phyloP scores from a whole-genome alignment of 1,284 basidiomycete species.

The Fomitopsis schrenkii region DNA sequence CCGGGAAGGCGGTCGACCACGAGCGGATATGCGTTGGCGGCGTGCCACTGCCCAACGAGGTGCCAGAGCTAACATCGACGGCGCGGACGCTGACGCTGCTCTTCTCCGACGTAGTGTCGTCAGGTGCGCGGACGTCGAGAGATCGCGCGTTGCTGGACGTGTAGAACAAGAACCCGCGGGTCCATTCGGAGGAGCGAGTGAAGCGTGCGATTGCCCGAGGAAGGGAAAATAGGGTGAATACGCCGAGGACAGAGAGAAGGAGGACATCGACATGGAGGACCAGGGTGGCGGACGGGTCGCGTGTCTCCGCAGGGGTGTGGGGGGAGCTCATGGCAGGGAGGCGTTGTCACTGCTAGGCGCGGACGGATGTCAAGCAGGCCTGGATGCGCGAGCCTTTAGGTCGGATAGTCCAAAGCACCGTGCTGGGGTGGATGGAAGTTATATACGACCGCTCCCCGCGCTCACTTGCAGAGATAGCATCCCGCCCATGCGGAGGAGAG shows the following conservation, averaged over 20 bases:
- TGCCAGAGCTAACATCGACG: background rate
- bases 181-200: background rate
- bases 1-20: slow-evolving; percentile 5
- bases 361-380: too few relatives aligned
- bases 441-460: background rate
- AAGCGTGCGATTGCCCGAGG: slow-evolving; percentile 1
- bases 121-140: background rate
- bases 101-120: background rate
- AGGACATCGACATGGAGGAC: slow-evolving; percentile 7
- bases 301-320: background rate
- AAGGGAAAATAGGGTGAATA: slow-evolving; percentile 2
- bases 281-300: background rate
- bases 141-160: background rate
- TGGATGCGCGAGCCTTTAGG: too few relatives aligned
- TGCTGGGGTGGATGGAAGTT: background rate
- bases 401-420: background rate
- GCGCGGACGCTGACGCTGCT: background rate
- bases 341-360: background rate
- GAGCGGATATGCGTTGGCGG: slow-evolving; percentile 1
- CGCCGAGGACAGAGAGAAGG: slow-evolving; percentile 1
- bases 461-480: background rate
- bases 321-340: background rate
- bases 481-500: background rate
- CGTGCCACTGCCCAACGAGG: background rate
- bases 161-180: slow-evolving; percentile 1